Base-by-base conservation (phyloP, 495 filamentous ascomycete species). In the Daldinia vernicosa region DNA sequence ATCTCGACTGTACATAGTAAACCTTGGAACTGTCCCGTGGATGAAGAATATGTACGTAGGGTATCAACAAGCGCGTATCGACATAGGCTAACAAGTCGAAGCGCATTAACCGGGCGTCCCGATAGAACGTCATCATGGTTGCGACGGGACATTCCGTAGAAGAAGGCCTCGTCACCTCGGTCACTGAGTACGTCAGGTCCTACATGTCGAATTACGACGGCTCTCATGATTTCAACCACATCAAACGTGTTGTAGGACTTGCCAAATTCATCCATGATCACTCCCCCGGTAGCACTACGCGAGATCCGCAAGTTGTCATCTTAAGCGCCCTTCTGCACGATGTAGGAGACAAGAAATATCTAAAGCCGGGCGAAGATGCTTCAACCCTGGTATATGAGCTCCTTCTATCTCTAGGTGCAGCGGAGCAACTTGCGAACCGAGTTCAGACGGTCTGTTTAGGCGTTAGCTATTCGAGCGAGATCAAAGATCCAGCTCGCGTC, bases 201-300 rank as follows among this genome's bases (percentile, higher is more conserved):
- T 94, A 91, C 84, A 97, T 97, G 94, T 81, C 87, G 40, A 80
- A 84, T 51, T 92, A 92, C 80, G 95, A 98, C 80, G 86, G 88
- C 22, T 95, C 92, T 6, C 95, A 98, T 82, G 91, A 96, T 82
- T 93, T 89, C 80, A 78, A 83, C 40, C 95, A 98, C 78, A 91
- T 98, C 64, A 78, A 89, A 61, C 90, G 95, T 40, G 95, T 98
- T 32, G 80, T 92, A 6, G 79, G 85, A 14, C 86, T 97, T 7
- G 86, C 93, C n/a, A 85, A 88, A 55, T 66, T 79, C 75, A 81
- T 84, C 53, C 83, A 85, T 47, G 84, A 91, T 62, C 79, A 89
- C 32, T 74, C 78, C 12, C 61, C 77, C 37, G 74, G 77, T 60
- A 67, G 47, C 57, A 80, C 67, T 75, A 79, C 55, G 27, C 77